phyloP scores from a whole-genome alignment of 176 grass and related monocot species.

The Thinopyrum elongatum region DNA sequence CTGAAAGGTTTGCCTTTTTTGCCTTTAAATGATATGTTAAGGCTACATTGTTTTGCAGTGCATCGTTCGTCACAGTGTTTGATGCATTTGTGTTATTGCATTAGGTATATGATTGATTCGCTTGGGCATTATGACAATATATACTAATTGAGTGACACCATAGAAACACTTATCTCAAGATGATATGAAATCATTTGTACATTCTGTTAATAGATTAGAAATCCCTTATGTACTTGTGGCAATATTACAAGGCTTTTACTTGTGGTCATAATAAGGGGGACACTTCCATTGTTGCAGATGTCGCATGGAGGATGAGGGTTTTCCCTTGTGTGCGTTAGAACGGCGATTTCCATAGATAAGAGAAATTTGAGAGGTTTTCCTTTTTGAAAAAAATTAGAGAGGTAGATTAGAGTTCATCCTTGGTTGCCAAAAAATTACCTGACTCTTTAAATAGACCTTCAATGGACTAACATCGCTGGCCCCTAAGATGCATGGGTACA shows the following conservation, averaged over 20 bases:
- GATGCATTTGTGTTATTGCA: no score
- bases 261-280: neutral
- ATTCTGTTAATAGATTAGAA: no score
- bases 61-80: neutral
- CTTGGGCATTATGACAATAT: neutral
- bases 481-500: no score
- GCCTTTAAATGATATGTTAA: neutral
- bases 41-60: neutral
- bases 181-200: neutral
- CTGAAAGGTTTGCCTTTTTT: neutral
- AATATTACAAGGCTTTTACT: neutral
- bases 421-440: no score
- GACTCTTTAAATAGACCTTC: no score
- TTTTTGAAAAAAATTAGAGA: no score
- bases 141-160: neutral
- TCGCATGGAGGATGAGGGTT: neutral
- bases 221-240: neutral
- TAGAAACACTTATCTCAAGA: neutral
- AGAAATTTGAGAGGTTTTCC: no score
- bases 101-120: neutral
- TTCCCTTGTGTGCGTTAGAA: no score
- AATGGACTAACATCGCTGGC: no score
- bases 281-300: neutral
- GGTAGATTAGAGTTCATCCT: no score
- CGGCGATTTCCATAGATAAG: no score